phyloP scores from a whole-genome alignment of 2,329 filamentous ascomycete species.

The Phyllosticta capitalensis region DNA sequence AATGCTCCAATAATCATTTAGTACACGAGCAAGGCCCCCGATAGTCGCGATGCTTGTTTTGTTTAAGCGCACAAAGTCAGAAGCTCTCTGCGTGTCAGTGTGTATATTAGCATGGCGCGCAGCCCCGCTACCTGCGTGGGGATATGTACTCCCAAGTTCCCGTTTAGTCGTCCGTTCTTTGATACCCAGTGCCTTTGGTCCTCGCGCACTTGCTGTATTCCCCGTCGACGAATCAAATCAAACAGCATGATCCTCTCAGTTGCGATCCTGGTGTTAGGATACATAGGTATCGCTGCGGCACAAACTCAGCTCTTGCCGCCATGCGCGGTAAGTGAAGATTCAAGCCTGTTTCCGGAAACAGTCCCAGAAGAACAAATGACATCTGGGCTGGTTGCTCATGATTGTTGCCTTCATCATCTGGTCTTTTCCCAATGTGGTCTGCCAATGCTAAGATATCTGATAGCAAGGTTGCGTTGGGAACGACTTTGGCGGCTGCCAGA shows the following conservation, averaged over 20 bases:
- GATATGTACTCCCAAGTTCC: no score
- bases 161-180: no score
- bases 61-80: background rate
- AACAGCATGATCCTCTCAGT: slow-evolving; percentile 19
- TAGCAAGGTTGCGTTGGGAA: slow-evolving; percentile 28
- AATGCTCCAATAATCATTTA: background rate
- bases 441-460: background rate
- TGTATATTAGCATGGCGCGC: background rate
- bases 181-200: background rate
- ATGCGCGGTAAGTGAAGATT: slow-evolving; percentile 19
- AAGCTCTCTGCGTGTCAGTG: background rate
- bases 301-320: slow-evolving; percentile 18
- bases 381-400: background rate
- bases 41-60: background rate
- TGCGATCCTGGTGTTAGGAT: slow-evolving; percentile 14
- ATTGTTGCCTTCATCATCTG: background rate
- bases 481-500: slow-evolving; percentile 28
- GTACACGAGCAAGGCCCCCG: background rate
- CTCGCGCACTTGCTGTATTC: background rate
- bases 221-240: background rate
- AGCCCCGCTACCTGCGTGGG: background rate
- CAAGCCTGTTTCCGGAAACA: background rate
- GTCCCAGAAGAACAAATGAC: background rate
- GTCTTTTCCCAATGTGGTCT: background rate
- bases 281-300: slow-evolving; percentile 17